phyloP scores from a whole-genome alignment of 371 early-diverging fungal species.

The Apophysomyces sp. region DNA sequence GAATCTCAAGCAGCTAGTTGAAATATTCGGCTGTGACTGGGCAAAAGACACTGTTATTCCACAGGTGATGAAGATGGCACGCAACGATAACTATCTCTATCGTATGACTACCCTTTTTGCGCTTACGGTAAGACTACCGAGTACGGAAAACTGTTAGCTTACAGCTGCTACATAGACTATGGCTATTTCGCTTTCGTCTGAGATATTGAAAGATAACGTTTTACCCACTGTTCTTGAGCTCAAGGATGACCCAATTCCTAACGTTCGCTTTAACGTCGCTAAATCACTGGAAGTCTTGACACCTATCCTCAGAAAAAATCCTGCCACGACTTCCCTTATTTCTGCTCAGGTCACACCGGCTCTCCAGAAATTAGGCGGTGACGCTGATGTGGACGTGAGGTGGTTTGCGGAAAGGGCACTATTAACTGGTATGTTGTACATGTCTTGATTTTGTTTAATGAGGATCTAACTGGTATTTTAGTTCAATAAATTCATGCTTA shows the following conservation, averaged over 20 bases:
- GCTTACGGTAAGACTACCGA: conserved; percentile 68
- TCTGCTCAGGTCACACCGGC: conserved; percentile 76
- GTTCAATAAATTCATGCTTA: not conserved
- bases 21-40: conserved; percentile 99
- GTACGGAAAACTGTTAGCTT: not conserved
- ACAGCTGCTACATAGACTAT: conserved; percentile 60
- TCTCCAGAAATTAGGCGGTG: conserved; percentile 79
- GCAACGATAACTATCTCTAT: conserved; percentile 89
- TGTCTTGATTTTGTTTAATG: not conserved
- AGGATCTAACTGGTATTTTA: not conserved
- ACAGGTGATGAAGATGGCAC: conserved; percentile 88
- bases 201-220: conserved; percentile 85
- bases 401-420: conserved; percentile 88
- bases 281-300: conserved; percentile 88
- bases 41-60: conserved; percentile 92
- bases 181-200: conserved; percentile 82
- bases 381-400: conserved; percentile 91
- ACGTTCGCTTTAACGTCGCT: conserved; percentile 98
- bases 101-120: conserved; percentile 98
- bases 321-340: conserved; percentile 59
- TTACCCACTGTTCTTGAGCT: conserved; percentile 84
- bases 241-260: conserved; percentile 94
- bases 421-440: conserved; percentile 37
- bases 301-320: conserved; percentile 69
- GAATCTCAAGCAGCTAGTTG: conserved; percentile 90